These are phyloP conservation scores for Ophioceras dolichostomum DNA, from an alignment of 2,329 filamentous ascomycete species.

Conservation along the genomic window DNA sequence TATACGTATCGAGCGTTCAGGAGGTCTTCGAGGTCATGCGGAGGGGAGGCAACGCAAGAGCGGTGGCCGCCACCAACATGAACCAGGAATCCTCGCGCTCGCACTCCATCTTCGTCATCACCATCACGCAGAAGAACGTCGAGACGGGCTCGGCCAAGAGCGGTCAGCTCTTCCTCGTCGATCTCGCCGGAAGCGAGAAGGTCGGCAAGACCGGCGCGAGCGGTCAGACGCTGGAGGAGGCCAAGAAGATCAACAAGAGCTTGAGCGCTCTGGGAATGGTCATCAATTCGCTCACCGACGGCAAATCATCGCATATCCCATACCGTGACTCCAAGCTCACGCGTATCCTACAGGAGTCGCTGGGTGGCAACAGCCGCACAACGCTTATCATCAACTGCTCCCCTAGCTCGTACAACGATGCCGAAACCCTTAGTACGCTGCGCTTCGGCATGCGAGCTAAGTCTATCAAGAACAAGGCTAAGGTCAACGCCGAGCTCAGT, in stretches of 20 bases:
- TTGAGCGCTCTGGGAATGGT: conserved; percentile 97
- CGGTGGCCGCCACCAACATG: conserved; percentile 97
- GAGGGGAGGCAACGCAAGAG: conserved; percentile 75
- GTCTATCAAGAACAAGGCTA: conserved; percentile 99
- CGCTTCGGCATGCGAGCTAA: conserved; percentile 94
- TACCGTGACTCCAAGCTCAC: conserved; percentile 98
- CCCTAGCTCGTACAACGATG: conserved; percentile 96
- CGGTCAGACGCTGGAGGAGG: conserved; percentile 93
- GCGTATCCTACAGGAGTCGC: conserved; percentile 88
- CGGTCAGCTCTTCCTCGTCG: conserved; percentile 91
- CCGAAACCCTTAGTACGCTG: conserved; percentile 83
- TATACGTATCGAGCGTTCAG: conserved; percentile 89
- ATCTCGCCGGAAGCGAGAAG: conserved; percentile 97
- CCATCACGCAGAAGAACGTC: conserved; percentile 93
- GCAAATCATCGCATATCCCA: conserved; percentile 90
- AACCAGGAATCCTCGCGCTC: conserved; percentile 97
- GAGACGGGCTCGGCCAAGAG: conserved; percentile 94
- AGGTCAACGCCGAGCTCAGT: conserved; percentile 96
- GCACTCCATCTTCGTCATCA: conserved; percentile 96
- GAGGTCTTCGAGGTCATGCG: conserved; percentile 97
- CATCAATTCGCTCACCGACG: conserved; percentile 93
- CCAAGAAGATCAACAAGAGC: conserved; percentile 99
- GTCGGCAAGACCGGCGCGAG: conserved; percentile 97
- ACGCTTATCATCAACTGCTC: conserved; percentile 98
- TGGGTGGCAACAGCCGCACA: conserved; percentile 96